Conservation (phyloP, 2,329 filamentous ascomycete species). For the Phaeophleospora eucalypticola region DNA sequence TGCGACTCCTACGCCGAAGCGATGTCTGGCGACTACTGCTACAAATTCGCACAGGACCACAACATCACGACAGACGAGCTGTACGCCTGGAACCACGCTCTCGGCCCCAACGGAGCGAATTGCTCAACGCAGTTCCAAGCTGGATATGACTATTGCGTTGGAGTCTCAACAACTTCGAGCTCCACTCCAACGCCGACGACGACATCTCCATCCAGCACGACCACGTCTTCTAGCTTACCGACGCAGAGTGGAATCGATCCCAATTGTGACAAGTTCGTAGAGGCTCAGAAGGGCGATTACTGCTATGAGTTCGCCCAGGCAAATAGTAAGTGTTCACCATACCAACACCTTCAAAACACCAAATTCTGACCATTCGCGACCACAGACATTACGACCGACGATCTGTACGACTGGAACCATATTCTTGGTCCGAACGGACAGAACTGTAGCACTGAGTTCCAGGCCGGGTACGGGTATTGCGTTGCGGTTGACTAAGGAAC, state of each 20-base stretch:
- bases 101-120: slow-evolving; percentile 21
- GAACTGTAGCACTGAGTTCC: slow-evolving; percentile 16
- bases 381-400: slow-evolving; percentile 20
- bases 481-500: too few species aligned
- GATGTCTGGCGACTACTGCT: slow-evolving; percentile 25
- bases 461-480: slow-evolving; percentile 17
- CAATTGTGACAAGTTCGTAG: background rate
- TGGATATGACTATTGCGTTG: slow-evolving; percentile 17
- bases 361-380: too few species aligned
- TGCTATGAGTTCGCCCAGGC: slow-evolving; percentile 27
- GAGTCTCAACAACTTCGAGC: too few species aligned
- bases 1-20: background rate
- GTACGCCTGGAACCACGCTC: slow-evolving; percentile 30
- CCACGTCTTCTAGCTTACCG: background rate
- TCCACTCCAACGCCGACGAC: too few species aligned
- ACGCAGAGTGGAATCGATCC: background rate
- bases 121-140: slow-evolving; percentile 15
- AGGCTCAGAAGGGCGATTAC: slow-evolving; percentile 14
- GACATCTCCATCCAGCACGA: too few species aligned
- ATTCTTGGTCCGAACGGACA: slow-evolving; percentile 22
- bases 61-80: slow-evolving; percentile 25
- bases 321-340: too few species aligned
- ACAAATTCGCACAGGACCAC: slow-evolving; percentile 23
- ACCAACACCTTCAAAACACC: too few species aligned
- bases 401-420: slow-evolving; percentile 32